Evolutionary conservation across 1,284 basidiomycete genomes (phyloP), one percentile per base, ranked within the genome.

Genomic region (Coniferiporia weirii): DNA sequence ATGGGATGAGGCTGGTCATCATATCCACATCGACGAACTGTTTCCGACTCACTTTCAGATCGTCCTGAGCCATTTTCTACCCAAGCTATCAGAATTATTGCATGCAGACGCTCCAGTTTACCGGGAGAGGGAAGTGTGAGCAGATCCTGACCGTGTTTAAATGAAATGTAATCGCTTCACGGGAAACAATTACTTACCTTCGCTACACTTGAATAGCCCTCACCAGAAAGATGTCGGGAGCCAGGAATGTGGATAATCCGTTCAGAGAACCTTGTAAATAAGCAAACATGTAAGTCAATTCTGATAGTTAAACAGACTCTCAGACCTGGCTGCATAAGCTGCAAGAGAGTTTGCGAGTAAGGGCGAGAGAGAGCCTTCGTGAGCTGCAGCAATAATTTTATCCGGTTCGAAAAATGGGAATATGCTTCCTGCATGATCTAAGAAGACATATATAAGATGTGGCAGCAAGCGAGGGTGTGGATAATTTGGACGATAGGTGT

Each of bases 311-410:
- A 54, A 54, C 20, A 38, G 22, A 22, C 36, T 7, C n/a, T 50
- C 47, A 22, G 15, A 60, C 58, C 58, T 60, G 13, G 48, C 54
- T 27, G 58, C 45, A 52, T 55, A 60, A 15, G 58, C 58, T 10
- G 58, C 32, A 2, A 60, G 17, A 46, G 45, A 54, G 35, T 60
- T 60, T n/a, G 58, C 58, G 7, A 60, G 27, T 22, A 52, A 51
- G 19, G 58, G 53, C 12, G 38, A 50, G 8, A 60, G 22, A 2
- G 27, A 55, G 17, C 53, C 53, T 20, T 48, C 48, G 19, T 34
- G 35, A 22, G 54, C 53, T 38, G 46, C 36, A 40, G 27, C n/a
- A 17, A 48, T 36, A 5, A 38, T 56, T 17, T 55, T 47, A 19
- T 27, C 53, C 10, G 52, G 53, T 17, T 60, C 53, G 35, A 60